Evolutionary conservation across 805 yeast species (phyloP).

Genomic region (Pichia exigua): DNA sequence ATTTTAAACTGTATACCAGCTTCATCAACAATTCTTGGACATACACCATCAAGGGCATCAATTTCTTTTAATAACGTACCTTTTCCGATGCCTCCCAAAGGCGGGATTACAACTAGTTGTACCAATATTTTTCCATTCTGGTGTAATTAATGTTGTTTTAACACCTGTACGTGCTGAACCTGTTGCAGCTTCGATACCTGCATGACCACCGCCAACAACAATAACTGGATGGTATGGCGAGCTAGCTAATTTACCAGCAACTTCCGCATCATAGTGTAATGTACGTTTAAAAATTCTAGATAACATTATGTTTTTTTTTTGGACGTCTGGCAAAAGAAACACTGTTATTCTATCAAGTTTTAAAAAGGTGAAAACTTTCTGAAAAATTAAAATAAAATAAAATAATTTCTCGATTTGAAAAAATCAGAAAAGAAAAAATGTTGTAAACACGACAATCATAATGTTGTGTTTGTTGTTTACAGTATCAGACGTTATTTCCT

Average conservation of each 20-base stretch:
- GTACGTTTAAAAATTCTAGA: slow-evolving; percentile 3
- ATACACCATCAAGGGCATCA: slow-evolving; percentile 93
- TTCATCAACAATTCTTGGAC: slow-evolving; percentile 76
- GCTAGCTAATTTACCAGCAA: slow-evolving; percentile 1
- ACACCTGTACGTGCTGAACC: slow-evolving; percentile 86
- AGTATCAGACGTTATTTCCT: no score
- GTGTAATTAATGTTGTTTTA: slow-evolving; percentile 66
- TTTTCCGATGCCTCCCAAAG: slow-evolving; percentile 97
- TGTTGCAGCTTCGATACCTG: slow-evolving; percentile 96
- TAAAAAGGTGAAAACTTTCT: not conserved
- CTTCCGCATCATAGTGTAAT: slow-evolving; percentile 10
- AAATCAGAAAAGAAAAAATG: not conserved
- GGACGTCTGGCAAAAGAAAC: not conserved
- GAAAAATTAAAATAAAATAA: no score
- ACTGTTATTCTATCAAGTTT: not conserved
- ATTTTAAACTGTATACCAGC: slow-evolving; percentile 92
- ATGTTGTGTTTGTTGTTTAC: not conserved
- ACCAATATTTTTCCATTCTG: slow-evolving; percentile 67
- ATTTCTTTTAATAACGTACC: slow-evolving; percentile 89
- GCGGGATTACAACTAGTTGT: slow-evolving; percentile 95
- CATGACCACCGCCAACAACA: slow-evolving; percentile 97
- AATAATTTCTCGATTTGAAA: not conserved
- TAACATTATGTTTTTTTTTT: not conserved
- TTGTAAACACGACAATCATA: not conserved
- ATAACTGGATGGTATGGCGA: slow-evolving; percentile 47